These are phyloP conservation scores for Podila minutissima DNA, from an alignment of 192 early-diverging fungal genomes.

Conservation along the genomic window DNA sequence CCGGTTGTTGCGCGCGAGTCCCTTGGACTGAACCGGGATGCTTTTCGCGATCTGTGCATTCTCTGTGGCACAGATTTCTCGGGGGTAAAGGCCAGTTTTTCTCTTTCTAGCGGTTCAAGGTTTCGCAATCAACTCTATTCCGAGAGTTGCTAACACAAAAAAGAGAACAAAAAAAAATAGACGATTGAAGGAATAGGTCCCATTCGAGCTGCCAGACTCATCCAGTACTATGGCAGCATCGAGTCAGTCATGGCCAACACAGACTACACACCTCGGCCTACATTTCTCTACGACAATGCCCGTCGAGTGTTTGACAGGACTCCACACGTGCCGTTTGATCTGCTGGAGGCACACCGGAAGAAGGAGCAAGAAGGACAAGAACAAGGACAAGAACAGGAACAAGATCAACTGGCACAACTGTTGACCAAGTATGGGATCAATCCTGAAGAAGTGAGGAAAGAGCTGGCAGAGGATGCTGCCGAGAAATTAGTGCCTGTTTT, in stretches of 20 bases:
- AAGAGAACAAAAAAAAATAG: neutral
- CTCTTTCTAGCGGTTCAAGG: neutral
- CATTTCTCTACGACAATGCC: slow-evolving; percentile 36
- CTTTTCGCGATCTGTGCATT: slow-evolving; percentile 79
- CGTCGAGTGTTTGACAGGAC: slow-evolving; percentile 36
- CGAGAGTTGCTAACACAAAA: neutral
- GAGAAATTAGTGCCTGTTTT: too few relatives aligned
- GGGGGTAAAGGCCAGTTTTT: slow-evolving; percentile 20
- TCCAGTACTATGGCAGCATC: slow-evolving; percentile 68
- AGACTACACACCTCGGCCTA: slow-evolving; percentile 13
- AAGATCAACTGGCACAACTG: slow-evolving; percentile 11
- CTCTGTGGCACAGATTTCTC: slow-evolving; percentile 83
- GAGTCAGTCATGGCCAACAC: slow-evolving; percentile 61
- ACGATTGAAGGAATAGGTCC: slow-evolving; percentile 75
- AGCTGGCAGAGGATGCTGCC: neutral
- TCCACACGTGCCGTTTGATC: neutral
- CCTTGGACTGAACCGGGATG: slow-evolving; percentile 59
- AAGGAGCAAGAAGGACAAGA: neutral
- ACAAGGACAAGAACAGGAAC: neutral
- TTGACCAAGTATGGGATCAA: slow-evolving; percentile 26
- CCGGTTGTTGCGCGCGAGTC: slow-evolving; percentile 51
- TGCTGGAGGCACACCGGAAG: neutral
- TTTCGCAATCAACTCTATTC: too few relatives aligned
- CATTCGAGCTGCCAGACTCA: slow-evolving; percentile 64
- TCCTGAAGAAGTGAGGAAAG: slow-evolving; percentile 7